Evolutionary conservation across 2,329 filamentous ascomycete genomes (phyloP).

Genomic region (Ceratocystis huliohia): DNA sequence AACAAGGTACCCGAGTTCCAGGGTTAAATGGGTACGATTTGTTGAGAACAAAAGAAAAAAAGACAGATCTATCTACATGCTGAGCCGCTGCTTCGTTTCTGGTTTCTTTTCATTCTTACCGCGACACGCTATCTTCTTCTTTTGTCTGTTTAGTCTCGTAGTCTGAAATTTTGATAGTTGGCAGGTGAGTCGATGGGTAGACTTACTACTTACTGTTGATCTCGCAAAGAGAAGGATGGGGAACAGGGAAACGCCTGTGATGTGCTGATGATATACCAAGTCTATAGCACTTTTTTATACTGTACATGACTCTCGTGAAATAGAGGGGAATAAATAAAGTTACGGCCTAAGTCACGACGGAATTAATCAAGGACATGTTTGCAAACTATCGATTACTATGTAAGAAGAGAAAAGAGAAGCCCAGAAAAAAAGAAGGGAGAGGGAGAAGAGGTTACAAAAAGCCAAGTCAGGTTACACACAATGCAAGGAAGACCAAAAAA

Average conservation of each 20-base stretch:
- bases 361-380: background rate
- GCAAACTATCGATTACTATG: background rate
- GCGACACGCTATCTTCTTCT: constrained; percentile 4
- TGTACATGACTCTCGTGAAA: background rate
- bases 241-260: too few relatives aligned
- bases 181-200: background rate
- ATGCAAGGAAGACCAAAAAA: background rate
- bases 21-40: constrained; percentile 31
- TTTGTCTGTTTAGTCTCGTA: background rate
- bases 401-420: background rate
- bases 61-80: constrained; percentile 8
- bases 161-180: background rate
- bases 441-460: background rate
- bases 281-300: too few relatives aligned
- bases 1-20: constrained; percentile 50
- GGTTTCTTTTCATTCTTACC: background rate
- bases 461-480: background rate
- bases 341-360: too few relatives aligned
- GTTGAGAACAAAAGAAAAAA: constrained; percentile 17
- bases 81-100: constrained; percentile 9
- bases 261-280: background rate
- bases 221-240: too few relatives aligned
- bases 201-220: too few relatives aligned
- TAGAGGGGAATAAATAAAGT: too few relatives aligned
- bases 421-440: background rate